These are phyloP conservation scores for Aspergillus hancockii DNA, from an alignment of 495 filamentous ascomycete genomes.

Conservation along the genomic window DNA sequence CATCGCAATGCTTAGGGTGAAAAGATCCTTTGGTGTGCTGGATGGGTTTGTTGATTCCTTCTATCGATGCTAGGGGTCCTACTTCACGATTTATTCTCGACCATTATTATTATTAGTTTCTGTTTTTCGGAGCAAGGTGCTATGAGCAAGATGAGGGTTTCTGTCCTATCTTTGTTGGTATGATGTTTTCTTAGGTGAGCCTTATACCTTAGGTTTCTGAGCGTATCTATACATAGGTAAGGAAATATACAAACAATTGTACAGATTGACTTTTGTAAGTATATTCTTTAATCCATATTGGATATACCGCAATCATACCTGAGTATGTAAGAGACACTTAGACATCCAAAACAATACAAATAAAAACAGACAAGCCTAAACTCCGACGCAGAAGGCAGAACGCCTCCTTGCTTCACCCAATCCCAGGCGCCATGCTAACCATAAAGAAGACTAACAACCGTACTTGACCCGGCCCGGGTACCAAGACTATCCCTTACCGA, in stretches of 20 bases:
- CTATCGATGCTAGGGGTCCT: neutral
- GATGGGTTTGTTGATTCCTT: constrained; percentile 8
- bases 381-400: constrained; percentile 5
- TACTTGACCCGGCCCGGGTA: neutral
- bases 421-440: constrained; percentile 30
- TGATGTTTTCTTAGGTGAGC: constrained; percentile 1
- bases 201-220: constrained; percentile 1
- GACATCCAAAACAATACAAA: constrained; percentile 8
- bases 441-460: constrained; percentile 15
- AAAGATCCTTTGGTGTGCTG: neutral
- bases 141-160: neutral
- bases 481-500: constrained; percentile 27
- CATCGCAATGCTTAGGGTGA: neutral
- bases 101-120: neutral
- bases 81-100: constrained; percentile 13
- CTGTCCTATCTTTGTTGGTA: neutral
- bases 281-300: constrained; percentile 11
- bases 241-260: neutral
- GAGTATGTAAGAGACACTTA: neutral
- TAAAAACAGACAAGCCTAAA: constrained; percentile 13
- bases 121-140: neutral
- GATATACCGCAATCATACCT: constrained; percentile 5
- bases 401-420: constrained; percentile 3
- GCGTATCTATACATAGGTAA: neutral
- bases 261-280: neutral